Base-by-base conservation (phyloP, 768 basidiomycete species). In the Leccinellum albellum region DNA sequence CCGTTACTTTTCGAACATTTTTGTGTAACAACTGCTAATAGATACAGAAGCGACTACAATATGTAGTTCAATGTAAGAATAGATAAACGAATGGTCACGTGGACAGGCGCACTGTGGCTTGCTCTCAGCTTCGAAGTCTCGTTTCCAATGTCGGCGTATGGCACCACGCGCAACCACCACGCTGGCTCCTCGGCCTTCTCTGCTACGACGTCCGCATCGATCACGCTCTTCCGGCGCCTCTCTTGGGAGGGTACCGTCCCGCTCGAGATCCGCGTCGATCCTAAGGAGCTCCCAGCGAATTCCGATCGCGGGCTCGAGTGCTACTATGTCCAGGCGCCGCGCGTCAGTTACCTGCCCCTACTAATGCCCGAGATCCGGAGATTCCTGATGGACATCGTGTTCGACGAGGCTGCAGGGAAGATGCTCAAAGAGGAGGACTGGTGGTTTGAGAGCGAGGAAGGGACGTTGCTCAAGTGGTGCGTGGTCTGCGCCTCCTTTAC, bases 361-460 rank as follows among this genome's bases (percentile, higher is more conserved):
- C 74, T 98, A 47, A 82, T 98, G 66, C 88, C 93, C 4, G 93
- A 97, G 66, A 83, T 99, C 57, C 83, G 88, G 57, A 82, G 86
- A 64, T 93, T 93, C 73, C 80, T 98, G 60, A 86, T 91, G 78
- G 91, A 97, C 61, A 86, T 98, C 54, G 91, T 95, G 13, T 88
- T 98, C 66, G 93, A 97, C 67, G 94, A 96, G 65, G 80, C 83
- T 33, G 86, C 88, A 29, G 85, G 85, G 5, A 86, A 86, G 58
- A 65, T 79, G 10, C 74, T 95, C 58, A 89, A 89, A 67, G 91
- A 94, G 62, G 89, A 91, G 56, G 90, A 95, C 52, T 94, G 96
- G 91, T 98, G 96, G 97, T 97, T 99, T 71, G 94, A 97, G 73
- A 89, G 86, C 60, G 89, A 90, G 53, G 88, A 86, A 62, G 91